These are phyloP conservation scores for Colletotrichum limetticola DNA, from an alignment of 2,329 filamentous ascomycete genomes.

Conservation along the genomic window DNA sequence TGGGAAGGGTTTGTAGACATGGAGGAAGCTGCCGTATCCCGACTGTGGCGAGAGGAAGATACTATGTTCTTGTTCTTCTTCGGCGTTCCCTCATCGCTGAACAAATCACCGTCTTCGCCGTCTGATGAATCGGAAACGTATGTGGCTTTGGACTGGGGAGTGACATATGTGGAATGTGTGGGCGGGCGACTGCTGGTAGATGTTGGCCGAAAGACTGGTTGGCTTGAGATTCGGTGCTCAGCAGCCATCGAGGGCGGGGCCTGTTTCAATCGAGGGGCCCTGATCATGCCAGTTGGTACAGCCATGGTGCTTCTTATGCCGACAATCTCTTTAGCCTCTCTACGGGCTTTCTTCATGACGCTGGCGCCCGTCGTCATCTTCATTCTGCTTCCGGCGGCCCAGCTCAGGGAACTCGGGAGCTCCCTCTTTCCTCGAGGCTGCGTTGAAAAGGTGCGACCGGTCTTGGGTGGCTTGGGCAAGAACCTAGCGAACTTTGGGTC, in stretches of 20 bases:
- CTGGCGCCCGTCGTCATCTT: conserved; percentile 63
- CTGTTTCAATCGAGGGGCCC: conserved; percentile 38
- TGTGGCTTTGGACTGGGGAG: conserved; percentile 41
- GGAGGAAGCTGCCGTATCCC: not conserved
- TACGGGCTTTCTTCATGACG: conserved; percentile 65
- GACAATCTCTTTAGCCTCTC: conserved; percentile 66
- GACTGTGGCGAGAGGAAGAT: conserved; percentile 4
- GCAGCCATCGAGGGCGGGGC: conserved; percentile 66
- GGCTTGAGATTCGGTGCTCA: conserved; percentile 58
- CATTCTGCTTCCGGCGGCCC: conserved; percentile 60
- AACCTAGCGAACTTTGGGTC: conserved; percentile 49
- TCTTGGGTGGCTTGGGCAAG: conserved; percentile 55
- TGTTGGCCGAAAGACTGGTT: conserved; percentile 46
- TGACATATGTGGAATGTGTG: conserved; percentile 1
- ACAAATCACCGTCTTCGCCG: conserved; percentile 13
- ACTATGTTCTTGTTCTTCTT: conserved; percentile 11
- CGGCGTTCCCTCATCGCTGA: conserved; percentile 17
- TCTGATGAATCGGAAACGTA: conserved; percentile 52
- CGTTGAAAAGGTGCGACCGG: conserved; percentile 40
- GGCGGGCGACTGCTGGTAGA: conserved; percentile 23
- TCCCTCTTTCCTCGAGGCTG: conserved; percentile 41
- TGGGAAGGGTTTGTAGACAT: not conserved
- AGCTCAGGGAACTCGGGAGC: conserved; percentile 50
- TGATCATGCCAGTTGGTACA: conserved; percentile 47
- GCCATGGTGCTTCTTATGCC: conserved; percentile 43